A percentile compares a stretch with the other conserved stretches of the same genome.
phyloP scores from a whole-genome alignment of 2,329 filamentous ascomycete species.

The Calonectria crousiana region DNA sequence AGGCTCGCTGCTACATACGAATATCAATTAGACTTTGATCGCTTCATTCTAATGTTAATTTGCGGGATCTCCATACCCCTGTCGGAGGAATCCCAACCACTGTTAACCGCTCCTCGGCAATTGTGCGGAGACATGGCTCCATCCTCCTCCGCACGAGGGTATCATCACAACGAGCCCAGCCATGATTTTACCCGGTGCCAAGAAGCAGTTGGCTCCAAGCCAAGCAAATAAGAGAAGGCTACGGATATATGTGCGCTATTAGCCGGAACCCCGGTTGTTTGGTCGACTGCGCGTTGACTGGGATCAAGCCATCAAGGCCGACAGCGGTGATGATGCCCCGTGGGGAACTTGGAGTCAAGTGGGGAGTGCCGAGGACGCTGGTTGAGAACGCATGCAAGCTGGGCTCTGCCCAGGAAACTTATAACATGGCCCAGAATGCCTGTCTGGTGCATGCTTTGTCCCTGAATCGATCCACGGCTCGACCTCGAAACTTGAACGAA shows the following conservation, averaged over 20 bases:
- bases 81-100: neutral
- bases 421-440: neutral
- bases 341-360: conserved; percentile 2
- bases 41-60: neutral
- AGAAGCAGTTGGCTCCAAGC: neutral
- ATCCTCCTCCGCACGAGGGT: conserved; percentile 2
- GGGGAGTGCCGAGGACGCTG: neutral
- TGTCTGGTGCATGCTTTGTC: too few species aligned
- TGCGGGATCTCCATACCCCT: neutral
- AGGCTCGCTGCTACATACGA: neutral
- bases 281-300: neutral
- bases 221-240: neutral
- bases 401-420: neutral
- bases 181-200: conserved; percentile 3
- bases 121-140: neutral
- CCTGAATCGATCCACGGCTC: neutral
- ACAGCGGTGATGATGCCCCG: neutral
- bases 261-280: conserved; percentile 1
- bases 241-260: conserved; percentile 6
- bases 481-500: neutral
- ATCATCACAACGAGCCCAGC: neutral
- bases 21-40: neutral
- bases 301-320: neutral
- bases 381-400: neutral
- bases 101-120: neutral